Evolutionary conservation across 2,329 filamentous ascomycete species (phyloP), one percentile per base, ranked within the genome.

Genomic region (Spiromastix sp.): DNA sequence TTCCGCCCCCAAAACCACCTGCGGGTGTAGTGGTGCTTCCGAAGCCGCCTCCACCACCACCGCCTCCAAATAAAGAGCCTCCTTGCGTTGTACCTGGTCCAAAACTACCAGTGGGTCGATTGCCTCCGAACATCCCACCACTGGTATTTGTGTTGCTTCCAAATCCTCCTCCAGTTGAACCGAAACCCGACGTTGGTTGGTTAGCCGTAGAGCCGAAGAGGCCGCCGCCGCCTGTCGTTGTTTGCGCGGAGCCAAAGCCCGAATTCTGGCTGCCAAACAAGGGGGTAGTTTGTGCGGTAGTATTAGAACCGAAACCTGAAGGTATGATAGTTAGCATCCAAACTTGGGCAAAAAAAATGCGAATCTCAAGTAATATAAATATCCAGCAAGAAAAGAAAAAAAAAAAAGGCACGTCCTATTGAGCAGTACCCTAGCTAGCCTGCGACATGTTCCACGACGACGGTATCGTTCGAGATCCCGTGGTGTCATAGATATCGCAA

Each of bases 1-100:
- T 51, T 30, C 51, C 57, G 39, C 52, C 46, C 26, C 56, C 57
- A 42, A 61, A 61, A 24, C 48, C 56, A 28, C 33, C n/a, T n/a
- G n/a, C n/a, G n/a, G n/a, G n/a, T n/a, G n/a, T 47, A 30, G 36
- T 37, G 26, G 41, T 26, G 31, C 40, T 35, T 12, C 55, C 52
- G 28, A 59, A 53, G n/a, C 49, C 55, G 27, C 30, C 32, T 15
- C 30, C 37, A 18, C 39, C 42, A 29, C 42, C 24, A 19, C 38
- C 32, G 27, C 41, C 42, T n/a, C 43, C 43, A 34, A 46, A 46
- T 10, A 44, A 16, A 10, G 29, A 27, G 18, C 7, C 16, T 30
- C 25, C 41, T 42, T 21, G 21, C 20, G 6, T 22, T 18, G 24
- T 33, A 32, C 13, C 17, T n/a, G n/a, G n/a, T n/a, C n/a, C n/a